phyloP scores from a whole-genome alignment of 257 asterid species.

The Penstemon newberryi region DNA sequence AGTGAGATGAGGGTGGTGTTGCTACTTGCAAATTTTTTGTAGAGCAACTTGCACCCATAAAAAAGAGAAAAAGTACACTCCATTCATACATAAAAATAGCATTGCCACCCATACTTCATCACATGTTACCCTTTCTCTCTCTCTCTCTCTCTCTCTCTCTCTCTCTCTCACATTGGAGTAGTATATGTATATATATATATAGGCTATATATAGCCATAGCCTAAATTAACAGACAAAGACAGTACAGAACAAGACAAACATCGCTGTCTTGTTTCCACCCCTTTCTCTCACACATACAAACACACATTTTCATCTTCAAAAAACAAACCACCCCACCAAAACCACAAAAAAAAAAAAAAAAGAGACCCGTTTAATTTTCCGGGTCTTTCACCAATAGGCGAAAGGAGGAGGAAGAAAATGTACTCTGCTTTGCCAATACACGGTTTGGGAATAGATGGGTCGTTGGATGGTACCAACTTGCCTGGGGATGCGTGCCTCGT shows the following conservation, averaged over 20 bases:
- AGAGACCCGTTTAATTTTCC: neutral
- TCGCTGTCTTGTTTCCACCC: slow-evolving; percentile 58
- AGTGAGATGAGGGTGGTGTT: too few species aligned
- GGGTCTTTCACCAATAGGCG: neutral
- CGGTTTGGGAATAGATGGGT: slow-evolving; percentile 39
- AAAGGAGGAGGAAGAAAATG: slow-evolving; percentile 33
- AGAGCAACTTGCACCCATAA: too few species aligned
- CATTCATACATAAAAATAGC: slow-evolving; percentile 25
- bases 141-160: slow-evolving; percentile 43
- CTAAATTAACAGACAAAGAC: slow-evolving; percentile 42
- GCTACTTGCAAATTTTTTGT: too few species aligned
- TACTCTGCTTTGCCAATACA: slow-evolving; percentile 57
- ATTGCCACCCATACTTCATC: slow-evolving; percentile 46
- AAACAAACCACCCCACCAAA: slow-evolving; percentile 25
- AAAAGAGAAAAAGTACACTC: too few species aligned
- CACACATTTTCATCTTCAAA: slow-evolving; percentile 22
- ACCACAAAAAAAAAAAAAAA: slow-evolving; percentile 32
- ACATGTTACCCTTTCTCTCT: slow-evolving; percentile 28
- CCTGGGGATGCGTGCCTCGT: slow-evolving; percentile 66
- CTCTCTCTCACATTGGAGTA: slow-evolving; percentile 23
- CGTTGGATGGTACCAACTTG: slow-evolving; percentile 56
- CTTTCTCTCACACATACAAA: slow-evolving; percentile 23
- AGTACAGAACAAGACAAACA: slow-evolving; percentile 60
- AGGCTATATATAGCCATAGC: slow-evolving; percentile 10
- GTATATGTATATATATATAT: neutral